Evolutionary conservation across 257 asterid species (phyloP), one percentile per base, ranked within the genome.

Genomic region (Oldenlandia corymbosa): DNA sequence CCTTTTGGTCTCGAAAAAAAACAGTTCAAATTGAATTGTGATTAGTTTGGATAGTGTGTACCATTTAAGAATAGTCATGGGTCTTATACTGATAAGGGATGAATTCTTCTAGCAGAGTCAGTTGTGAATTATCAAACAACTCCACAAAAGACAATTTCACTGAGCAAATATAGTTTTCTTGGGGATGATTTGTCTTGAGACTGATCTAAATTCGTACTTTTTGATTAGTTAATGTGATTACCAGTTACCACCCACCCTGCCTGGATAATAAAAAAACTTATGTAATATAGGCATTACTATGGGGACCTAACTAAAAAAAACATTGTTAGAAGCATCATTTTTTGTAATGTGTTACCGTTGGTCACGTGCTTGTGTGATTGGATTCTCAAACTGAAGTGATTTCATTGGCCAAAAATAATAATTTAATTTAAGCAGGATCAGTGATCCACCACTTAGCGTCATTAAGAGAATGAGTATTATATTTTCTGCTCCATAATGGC

Each of bases 331-430:
- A 18, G 57, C 58, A 34, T 21, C 59, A 21, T 9, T 36, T 7
- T 21, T 48, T 32, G 4, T 66, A 37, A 41, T 21, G 63, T 36
- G 61, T 69, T 66, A 63, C 58, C 65, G 67, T 77, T 68, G 75
- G 66, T 80, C 85, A 80, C 82, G 80, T 80, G 87, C 51, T 28
- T 76, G 78, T 56, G 80, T 76, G 80, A 73, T 31, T 69, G 73
- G 79, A 72, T 74, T 60, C 82, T 75, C 67, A 61, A 71, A 51
- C 12, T 4, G 20, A 17, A 16, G 23, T 73, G 34, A 41, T 49
- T 18, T 53, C n/a, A n/a, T n/a, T n/a, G n/a, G n/a, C n/a, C n/a
- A n/a, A n/a, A n/a, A n/a, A n/a, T 34, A 34, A 3, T 34, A 34
- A 34, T 34, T 3, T 34, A 34, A 54, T 62, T 59, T 16, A 61